Conservation (phyloP, 768 basidiomycete genomes). For the Podaxis mareebaensis region DNA sequence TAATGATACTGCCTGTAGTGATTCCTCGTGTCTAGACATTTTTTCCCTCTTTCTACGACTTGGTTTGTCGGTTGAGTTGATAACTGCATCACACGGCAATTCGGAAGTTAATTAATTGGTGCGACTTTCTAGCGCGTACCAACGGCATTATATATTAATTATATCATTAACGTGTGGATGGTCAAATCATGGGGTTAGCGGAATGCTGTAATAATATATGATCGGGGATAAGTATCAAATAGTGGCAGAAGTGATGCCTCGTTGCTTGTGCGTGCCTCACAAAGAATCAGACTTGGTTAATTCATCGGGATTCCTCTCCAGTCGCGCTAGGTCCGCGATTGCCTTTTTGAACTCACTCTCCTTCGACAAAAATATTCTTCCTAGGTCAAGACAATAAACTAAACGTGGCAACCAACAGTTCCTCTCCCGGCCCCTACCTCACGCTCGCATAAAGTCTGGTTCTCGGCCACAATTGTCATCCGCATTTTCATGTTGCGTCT, state of each 20-base stretch:
- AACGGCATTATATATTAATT: neutral
- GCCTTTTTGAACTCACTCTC: constrained; percentile 12
- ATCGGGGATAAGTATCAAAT: neutral
- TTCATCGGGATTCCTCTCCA: neutral
- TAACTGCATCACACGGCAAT: neutral
- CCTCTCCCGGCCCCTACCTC: neutral
- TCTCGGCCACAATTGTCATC: constrained; percentile 15
- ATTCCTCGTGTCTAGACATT: neutral
- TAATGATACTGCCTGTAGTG: neutral
- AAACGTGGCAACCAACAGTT: constrained; percentile 24
- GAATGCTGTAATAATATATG: neutral
- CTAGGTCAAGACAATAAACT: constrained; percentile 29
- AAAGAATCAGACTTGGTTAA: constrained; percentile 1
- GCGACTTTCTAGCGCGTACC: neutral
- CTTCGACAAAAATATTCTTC: constrained; percentile 26
- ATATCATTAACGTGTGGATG: neutral
- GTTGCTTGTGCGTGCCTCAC: constrained; percentile 32
- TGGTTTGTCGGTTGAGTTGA: neutral
- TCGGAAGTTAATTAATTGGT: neutral
- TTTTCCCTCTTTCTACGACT: neutral
- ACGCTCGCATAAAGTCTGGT: constrained; percentile 1
- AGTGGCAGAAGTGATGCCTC: constrained; percentile 25
- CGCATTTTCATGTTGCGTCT: constrained; percentile 7
- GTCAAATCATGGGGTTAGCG: neutral
- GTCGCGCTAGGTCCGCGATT: constrained; percentile 2